Percentiles rank a stretch among this genome's conserved stretches.
These are phyloP conservation scores for Licmophora abbreviata DNA, from an alignment of 108 stramenopile genomes.

Conservation along the genomic window DNA sequence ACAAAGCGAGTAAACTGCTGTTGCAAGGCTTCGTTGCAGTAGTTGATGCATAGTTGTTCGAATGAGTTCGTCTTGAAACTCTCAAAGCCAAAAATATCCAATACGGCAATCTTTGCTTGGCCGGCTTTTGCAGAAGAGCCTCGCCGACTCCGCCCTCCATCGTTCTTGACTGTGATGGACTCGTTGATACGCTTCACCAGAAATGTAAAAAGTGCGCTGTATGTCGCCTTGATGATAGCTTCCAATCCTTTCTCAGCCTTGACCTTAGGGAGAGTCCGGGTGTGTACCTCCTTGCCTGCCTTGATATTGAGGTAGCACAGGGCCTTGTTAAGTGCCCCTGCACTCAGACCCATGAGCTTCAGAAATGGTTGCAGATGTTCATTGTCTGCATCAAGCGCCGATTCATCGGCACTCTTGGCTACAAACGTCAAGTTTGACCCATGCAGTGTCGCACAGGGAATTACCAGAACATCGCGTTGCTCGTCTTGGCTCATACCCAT, in stretches of 20 bases:
- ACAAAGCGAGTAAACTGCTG: slow-evolving; percentile 71
- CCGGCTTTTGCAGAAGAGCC: background rate
- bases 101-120: slow-evolving; percentile 53
- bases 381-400: slow-evolving; percentile 33
- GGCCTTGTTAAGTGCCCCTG: slow-evolving; percentile 26
- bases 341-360: slow-evolving; percentile 26
- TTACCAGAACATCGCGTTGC: slow-evolving; percentile 29
- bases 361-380: slow-evolving; percentile 26
- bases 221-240: slow-evolving; percentile 72
- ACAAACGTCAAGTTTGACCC: slow-evolving; percentile 48
- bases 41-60: slow-evolving; percentile 96
- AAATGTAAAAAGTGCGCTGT: slow-evolving; percentile 63
- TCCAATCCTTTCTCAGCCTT: slow-evolving; percentile 63
- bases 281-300: slow-evolving; percentile 27
- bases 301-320: slow-evolving; percentile 39
- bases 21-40: slow-evolving; percentile 88
- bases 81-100: slow-evolving; percentile 93
- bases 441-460: slow-evolving; percentile 49
- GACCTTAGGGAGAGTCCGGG: slow-evolving; percentile 18
- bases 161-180: slow-evolving; percentile 31
- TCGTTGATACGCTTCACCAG: slow-evolving; percentile 47
- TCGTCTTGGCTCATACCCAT: slow-evolving; percentile 37
- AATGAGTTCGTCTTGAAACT: slow-evolving; percentile 72
- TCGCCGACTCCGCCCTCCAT: slow-evolving; percentile 9
- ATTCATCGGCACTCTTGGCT: slow-evolving; percentile 37